Conservation (phyloP, 305 asterid genomes). For the Andrographis paniculata region DNA sequence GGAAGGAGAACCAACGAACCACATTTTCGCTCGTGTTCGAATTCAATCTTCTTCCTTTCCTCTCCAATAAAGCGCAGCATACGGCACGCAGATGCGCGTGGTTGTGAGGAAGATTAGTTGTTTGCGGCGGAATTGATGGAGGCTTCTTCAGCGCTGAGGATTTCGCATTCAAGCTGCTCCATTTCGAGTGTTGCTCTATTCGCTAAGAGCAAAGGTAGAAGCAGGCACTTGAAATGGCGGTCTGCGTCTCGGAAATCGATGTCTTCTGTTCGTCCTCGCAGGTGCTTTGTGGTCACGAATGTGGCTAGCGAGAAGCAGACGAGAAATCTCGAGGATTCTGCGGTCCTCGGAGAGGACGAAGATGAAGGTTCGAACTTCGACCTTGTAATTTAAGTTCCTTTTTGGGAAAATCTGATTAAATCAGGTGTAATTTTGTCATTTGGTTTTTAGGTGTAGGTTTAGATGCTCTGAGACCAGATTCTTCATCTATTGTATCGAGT, state of each 20-base stretch:
- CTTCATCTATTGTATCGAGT: constrained; percentile 59
- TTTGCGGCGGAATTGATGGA: constrained; percentile 22
- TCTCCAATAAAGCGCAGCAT: background rate
- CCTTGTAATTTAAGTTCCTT: background rate
- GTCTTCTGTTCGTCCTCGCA: constrained; percentile 17
- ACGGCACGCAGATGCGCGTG: background rate
- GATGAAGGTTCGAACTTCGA: constrained; percentile 21
- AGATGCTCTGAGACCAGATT: constrained; percentile 24
- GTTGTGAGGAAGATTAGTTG: constrained; percentile 2
- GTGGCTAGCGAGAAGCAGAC: constrained; percentile 44
- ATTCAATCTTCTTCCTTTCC: background rate
- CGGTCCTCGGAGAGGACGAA: constrained; percentile 20
- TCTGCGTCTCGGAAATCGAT: constrained; percentile 17
- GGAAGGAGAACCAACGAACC: constrained; percentile 19
- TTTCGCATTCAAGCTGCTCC: constrained; percentile 20
- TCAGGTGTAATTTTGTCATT: background rate
- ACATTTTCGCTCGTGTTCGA: constrained; percentile 16
- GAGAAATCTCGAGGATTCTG: constrained; percentile 19
- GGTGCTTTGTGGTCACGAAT: constrained; percentile 31
- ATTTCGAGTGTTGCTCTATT: constrained; percentile 26
- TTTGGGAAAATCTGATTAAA: background rate
- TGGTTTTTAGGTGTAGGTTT: constrained; percentile 20
- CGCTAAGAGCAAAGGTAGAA: constrained; percentile 15
- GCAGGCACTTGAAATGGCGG: constrained; percentile 25
- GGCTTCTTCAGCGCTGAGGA: constrained; percentile 24